phyloP scores from a whole-genome alignment of 1,139 yeast species.

The Diutina siamensis region DNA sequence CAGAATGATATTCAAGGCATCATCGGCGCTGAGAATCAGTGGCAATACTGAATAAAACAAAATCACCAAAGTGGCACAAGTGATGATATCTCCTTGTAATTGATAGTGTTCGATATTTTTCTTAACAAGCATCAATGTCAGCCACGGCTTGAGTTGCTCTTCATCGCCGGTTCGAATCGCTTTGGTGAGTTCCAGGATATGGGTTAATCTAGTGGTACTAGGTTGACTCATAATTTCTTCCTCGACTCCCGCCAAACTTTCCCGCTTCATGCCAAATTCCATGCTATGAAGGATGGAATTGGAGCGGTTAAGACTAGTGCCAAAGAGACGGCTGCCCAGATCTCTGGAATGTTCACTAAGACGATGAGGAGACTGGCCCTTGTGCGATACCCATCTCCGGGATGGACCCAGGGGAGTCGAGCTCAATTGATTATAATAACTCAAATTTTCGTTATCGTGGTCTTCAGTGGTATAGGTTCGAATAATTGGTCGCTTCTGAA shows the following conservation, averaged over 20 bases:
- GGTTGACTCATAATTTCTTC: neutral
- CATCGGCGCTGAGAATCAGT: constrained; percentile 20
- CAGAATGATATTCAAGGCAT: constrained; percentile 54
- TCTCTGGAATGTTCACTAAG: neutral
- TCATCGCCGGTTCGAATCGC: neutral
- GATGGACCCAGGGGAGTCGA: too few species aligned
- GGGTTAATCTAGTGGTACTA: neutral
- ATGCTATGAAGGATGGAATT: neutral
- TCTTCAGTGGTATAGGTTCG: constrained; percentile 1
- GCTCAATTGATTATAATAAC: neutral
- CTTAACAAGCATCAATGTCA: constrained; percentile 18
- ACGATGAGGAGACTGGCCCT: neutral
- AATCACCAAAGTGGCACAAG: neutral
- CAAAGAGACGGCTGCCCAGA: neutral
- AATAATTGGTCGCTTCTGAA: neutral
- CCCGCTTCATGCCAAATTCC: neutral
- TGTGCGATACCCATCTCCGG: neutral
- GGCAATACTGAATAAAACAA: neutral
- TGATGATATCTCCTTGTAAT: constrained; percentile 48
- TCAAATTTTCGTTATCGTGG: neutral
- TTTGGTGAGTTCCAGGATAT: constrained; percentile 3
- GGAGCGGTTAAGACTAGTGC: neutral
- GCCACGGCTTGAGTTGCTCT: constrained; percentile 16
- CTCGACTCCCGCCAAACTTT: neutral
- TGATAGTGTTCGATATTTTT: constrained; percentile 44